phyloP scores from a whole-genome alignment of 116 monocot genomes.

The Trichopus zeylanicus region DNA sequence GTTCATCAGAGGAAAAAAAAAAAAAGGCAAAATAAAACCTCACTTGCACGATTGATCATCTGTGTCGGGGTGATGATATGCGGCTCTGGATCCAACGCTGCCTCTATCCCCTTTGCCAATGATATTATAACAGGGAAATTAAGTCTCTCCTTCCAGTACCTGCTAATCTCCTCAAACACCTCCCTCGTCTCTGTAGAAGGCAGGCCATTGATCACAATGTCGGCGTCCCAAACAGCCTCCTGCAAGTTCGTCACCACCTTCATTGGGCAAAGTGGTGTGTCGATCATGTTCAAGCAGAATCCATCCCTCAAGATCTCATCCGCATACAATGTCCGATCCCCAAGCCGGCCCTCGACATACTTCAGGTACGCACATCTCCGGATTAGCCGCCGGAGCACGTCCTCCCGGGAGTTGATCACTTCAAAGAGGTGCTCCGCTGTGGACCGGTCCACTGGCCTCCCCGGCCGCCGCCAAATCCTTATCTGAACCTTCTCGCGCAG shows the following conservation, averaged over 20 bases:
- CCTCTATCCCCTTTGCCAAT: slow-evolving; percentile 88
- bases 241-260: slow-evolving; percentile 90
- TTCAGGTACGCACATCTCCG: slow-evolving; percentile 78
- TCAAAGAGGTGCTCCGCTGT: slow-evolving; percentile 80
- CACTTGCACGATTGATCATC: slow-evolving; percentile 56
- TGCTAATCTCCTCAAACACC: slow-evolving; percentile 77
- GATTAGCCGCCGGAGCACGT: slow-evolving; percentile 72
- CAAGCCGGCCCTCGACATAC: slow-evolving; percentile 79
- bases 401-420: slow-evolving; percentile 83
- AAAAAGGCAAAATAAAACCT: slow-evolving; percentile 4
- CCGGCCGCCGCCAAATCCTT: slow-evolving; percentile 67
- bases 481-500: slow-evolving; percentile 75
- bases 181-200: slow-evolving; percentile 81
- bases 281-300: slow-evolving; percentile 90
- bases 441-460: slow-evolving; percentile 55
- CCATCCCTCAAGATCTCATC: slow-evolving; percentile 88
- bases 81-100: slow-evolving; percentile 60
- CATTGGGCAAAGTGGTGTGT: slow-evolving; percentile 77
- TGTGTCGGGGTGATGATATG: slow-evolving; percentile 86
- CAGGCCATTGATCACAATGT: slow-evolving; percentile 80
- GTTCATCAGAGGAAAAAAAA: too few species aligned
- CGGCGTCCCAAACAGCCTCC: slow-evolving; percentile 95
- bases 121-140: slow-evolving; percentile 51
- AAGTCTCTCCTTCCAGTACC: slow-evolving; percentile 92
- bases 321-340: slow-evolving; percentile 65